phyloP scores from a whole-genome alignment of 805 yeast species.

The Suhomyces tanzawaensis region DNA sequence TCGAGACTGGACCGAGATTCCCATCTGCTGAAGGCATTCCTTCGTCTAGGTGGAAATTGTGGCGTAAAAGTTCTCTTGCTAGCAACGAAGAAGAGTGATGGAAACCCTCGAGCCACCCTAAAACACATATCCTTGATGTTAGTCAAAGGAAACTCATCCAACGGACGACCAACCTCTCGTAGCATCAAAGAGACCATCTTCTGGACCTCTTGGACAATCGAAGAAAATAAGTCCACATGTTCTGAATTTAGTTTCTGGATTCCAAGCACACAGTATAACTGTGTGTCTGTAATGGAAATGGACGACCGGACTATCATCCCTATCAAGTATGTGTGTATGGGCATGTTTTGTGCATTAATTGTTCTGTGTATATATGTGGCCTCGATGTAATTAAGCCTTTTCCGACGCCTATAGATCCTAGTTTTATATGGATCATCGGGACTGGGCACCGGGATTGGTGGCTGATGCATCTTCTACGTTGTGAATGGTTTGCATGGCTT shows the following conservation, averaged over 20 bases:
- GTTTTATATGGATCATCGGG: background rate
- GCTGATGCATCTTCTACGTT: no score
- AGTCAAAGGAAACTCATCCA: slow-evolving; percentile 22
- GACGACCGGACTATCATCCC: slow-evolving; percentile 2
- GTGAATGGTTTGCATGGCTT: no score
- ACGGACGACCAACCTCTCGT: background rate
- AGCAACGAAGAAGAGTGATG: slow-evolving; percentile 25
- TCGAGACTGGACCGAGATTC: background rate
- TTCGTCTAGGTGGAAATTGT: background rate
- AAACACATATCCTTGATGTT: slow-evolving; percentile 23
- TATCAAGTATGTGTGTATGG: slow-evolving; percentile 3
- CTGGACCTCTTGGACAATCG: background rate
- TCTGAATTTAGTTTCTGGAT: background rate
- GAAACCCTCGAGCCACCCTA: slow-evolving; percentile 21
- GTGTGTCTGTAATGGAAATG: background rate
- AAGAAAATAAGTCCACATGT: background rate
- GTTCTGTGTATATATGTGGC: background rate
- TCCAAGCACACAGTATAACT: background rate
- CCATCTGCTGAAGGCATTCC: background rate
- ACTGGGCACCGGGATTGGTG: no score
- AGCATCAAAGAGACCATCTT: background rate
- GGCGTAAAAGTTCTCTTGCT: background rate
- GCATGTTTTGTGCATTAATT: background rate
- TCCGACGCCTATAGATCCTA: background rate
- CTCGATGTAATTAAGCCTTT: background rate